phyloP scores from a whole-genome alignment of 208 protist genomes.

The Leishmania martiniquensis region DNA sequence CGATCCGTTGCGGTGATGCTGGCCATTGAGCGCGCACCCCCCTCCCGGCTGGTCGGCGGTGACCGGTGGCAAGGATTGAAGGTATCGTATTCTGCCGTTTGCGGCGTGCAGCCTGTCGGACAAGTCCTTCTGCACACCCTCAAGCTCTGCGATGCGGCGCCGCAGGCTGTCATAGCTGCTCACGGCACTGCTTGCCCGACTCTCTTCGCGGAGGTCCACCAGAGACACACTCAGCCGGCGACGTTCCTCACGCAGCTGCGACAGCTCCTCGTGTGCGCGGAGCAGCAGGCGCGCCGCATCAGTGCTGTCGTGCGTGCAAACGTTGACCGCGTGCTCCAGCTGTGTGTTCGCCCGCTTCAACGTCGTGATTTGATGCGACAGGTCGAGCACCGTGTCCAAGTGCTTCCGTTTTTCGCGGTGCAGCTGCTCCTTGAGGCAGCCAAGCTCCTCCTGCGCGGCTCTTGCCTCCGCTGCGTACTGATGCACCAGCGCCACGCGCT shows the following conservation, averaged over 20 bases:
- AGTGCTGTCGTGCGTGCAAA: conserved; percentile 19
- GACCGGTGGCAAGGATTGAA: background rate
- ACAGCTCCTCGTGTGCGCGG: conserved; percentile 10
- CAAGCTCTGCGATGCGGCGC: conserved; percentile 18
- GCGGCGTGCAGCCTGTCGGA: conserved; percentile 2
- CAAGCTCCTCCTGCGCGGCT: conserved; percentile 27
- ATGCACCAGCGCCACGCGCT: conserved; percentile 25
- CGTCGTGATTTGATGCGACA: conserved; percentile 30
- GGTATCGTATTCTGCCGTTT: background rate
- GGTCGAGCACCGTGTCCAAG: conserved; percentile 21
- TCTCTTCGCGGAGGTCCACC: conserved; percentile 16
- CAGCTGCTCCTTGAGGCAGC: conserved; percentile 3
- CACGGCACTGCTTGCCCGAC: conserved; percentile 5
- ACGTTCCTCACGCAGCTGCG: conserved; percentile 15
- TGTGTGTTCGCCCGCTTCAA: conserved; percentile 27
- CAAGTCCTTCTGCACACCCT: conserved; percentile 10
- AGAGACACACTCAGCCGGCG: conserved; percentile 12
- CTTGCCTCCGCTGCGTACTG: conserved; percentile 27
- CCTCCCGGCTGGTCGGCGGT: no score
- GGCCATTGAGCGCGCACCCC: no score
- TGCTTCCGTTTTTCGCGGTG: conserved; percentile 28
- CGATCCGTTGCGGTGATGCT: background rate
- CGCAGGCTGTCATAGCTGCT: background rate
- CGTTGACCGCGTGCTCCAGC: conserved; percentile 20
- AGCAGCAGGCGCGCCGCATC: conserved; percentile 23